Percentiles rank a stretch among this genome's conserved stretches.
Conservation (phyloP, 805 yeast genomes). For the Henningerozyma blattae region DNA sequence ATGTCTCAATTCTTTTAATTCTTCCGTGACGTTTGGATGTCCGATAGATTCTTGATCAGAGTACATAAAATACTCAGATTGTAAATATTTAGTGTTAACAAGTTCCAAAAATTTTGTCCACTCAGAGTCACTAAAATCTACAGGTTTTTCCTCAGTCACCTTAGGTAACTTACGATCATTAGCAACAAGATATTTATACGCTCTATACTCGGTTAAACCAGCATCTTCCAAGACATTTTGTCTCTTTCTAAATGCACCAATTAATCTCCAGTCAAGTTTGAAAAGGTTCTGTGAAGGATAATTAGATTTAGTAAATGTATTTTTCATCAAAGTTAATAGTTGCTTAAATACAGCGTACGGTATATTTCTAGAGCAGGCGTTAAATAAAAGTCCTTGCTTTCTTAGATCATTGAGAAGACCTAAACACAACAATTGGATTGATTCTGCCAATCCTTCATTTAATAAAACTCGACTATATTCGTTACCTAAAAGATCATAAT, state of each 20-base stretch:
- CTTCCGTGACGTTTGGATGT: constrained; percentile 21
- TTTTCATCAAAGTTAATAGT: constrained; percentile 32
- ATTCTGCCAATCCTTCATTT: not conserved
- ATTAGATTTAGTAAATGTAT: constrained; percentile 28
- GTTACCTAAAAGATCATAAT: constrained; percentile 12
- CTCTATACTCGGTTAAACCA: constrained; percentile 24
- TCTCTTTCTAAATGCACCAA: constrained; percentile 16
- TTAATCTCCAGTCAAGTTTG: constrained; percentile 20
- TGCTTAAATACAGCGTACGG: constrained; percentile 34
- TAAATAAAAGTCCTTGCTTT: constrained; percentile 12
- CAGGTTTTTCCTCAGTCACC: constrained; percentile 5
- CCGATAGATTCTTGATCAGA: constrained; percentile 16
- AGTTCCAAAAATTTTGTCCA: no score
- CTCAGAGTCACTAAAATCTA: constrained; percentile 19
- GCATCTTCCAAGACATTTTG: constrained; percentile 11
- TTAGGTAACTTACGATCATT: constrained; percentile 24
- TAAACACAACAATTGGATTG: constrained; percentile 9
- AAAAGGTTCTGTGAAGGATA: constrained; percentile 21
- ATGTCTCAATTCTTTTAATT: constrained; percentile 29
- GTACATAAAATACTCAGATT: no score
- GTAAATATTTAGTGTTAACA: no score
- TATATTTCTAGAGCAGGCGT: constrained; percentile 16
- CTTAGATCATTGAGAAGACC: constrained; percentile 14
- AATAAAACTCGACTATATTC: constrained; percentile 5
- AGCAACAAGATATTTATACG: constrained; percentile 20